Base-by-base conservation (phyloP, 139 green algal genomes). In the Chlamydomonas schloesseri region DNA sequence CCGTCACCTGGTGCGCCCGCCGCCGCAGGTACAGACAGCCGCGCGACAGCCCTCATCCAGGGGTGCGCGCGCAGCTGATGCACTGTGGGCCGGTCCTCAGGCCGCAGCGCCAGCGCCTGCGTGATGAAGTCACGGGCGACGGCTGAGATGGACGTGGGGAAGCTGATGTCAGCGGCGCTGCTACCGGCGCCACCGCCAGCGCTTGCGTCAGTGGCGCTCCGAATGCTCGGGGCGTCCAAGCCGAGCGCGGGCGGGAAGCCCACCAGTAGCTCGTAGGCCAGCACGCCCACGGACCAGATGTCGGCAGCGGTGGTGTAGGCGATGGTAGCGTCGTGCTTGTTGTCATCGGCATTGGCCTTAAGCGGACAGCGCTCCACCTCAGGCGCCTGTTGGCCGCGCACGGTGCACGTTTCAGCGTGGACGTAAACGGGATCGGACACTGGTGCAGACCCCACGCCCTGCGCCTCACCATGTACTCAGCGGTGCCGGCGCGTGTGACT, bases 241-340 rank as follows among this genome's bases (percentile, higher is more conserved):
- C 8, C 8, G 1, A 73, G 0, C 37, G 73, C 42, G 28, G 79
- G 79, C 21, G 64, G 79, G 50, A 85, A 85, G 47, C 79, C 79
- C 79, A 77, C 65, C 47, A 93, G 86, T 55, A 95, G 84, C 87
- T 95, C 92, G 79, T 93, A 93, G 0, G 87, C 87, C 42, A 95
- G 64, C 33, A 95, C 88, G 11, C 90, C 90, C 24, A 87, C 77
- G 23, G 78, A 81, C 90, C 90, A 93, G 20, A 88, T 77, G 69
- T 93, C 79, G n/a, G 91, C 92, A 1, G 88, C 65, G 20, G 60
- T 71, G 34, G 62, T 89, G 81, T 94, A 94, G 20, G 85, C 62
- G 5, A 94, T 74, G 34, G 89, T 67, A 5, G n/a, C 15, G 79
- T 85, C 50, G 26, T 87, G 21, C 65, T 94, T 94, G 79, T 92